These are phyloP conservation scores for Torrubiella hemipterigena DNA, from an alignment of 2,329 filamentous ascomycete genomes.

Conservation along the genomic window DNA sequence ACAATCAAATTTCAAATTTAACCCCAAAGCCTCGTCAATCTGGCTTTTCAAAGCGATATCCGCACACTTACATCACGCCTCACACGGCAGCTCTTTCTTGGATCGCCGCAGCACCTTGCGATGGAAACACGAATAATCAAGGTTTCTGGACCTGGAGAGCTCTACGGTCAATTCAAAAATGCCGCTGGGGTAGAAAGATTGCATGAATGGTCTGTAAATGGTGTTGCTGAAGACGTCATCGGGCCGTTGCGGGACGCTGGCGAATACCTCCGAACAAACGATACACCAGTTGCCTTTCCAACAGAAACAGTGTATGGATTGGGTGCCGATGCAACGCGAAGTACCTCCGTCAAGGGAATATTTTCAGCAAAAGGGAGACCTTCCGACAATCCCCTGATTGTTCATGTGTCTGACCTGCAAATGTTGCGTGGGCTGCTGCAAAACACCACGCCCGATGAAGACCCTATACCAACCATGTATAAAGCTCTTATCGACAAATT, in stretches of 20 bases:
- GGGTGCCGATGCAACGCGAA: conserved; percentile 88
- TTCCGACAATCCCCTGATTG: conserved; percentile 88
- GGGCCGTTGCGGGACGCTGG: conserved; percentile 51
- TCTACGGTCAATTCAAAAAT: conserved; percentile 21
- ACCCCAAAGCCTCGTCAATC: no score
- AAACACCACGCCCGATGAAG: conserved; percentile 14
- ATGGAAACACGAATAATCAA: conserved; percentile 29
- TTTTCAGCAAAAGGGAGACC: conserved; percentile 84
- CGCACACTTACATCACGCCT: no score
- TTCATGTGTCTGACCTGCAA: conserved; percentile 72
- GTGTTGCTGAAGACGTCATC: conserved; percentile 17
- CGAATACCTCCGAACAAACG: conserved; percentile 46
- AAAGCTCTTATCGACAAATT: conserved; percentile 65
- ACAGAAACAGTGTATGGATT: conserved; percentile 97
- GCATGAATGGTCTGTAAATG: conserved; percentile 29
- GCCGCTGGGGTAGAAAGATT: conserved; percentile 18
- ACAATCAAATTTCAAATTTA: no score
- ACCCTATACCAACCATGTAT: conserved; percentile 62
- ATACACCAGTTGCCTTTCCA: conserved; percentile 82
- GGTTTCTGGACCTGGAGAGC: conserved; percentile 16
- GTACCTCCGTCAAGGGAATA: conserved; percentile 75
- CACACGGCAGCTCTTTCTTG: conserved; percentile 1
- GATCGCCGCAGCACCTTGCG: conserved; percentile 1
- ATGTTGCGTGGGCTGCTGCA: conserved; percentile 58
- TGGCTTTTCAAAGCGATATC: no score